Base-by-base conservation (phyloP, 495 filamentous ascomycete genomes). In the Tuber aestivum region DNA sequence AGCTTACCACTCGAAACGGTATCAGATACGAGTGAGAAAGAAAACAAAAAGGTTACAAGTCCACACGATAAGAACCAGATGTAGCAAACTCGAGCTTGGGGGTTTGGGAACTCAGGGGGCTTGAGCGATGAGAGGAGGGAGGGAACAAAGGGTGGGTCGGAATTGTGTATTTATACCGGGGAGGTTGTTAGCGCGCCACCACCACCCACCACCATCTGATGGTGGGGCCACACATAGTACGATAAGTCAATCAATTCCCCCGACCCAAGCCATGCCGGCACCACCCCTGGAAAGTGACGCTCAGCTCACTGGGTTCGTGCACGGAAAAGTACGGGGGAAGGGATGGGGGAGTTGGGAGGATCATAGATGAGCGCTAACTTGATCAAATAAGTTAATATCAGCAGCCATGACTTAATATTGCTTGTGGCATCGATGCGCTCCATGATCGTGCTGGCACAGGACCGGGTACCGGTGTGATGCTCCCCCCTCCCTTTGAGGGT, bases 101-200 rank as follows among this genome's bases (percentile, higher is more conserved):
- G 32, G 20, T 5, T 35, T 18, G 27, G 56, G 27, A 18, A 65
- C 56, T 65, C 10, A 10, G 27, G 14, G 32, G 56, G 14, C 27
- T 35, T 32, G 56, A 32, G 27, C 14, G 56, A 65, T 65, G 12
- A 5, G 56, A 65, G 9, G 10, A 16, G 32, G 27, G 27, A 20
- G 56, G 35, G 27, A 65, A 65, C 56, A 65, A 65, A 65, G 56
- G 5, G 56, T 65, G 56, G 56, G 56, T 35, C 35, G 27, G 14
- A 65, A 65, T 65, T 65, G 56, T 65, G 56, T 65, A 65, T 65
- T 65, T 65, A 65, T 65, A 65, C 56, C 16, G 14, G 56, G 56
- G 27, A 65, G 56, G 27, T 35, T 65, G 27, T 61, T 61, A 61
- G 56, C 56, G 35, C 27, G 56, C 56, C 56, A 65, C 56, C 56